Evolutionary conservation across 2,329 filamentous ascomycete species (phyloP).

Genomic region (Beauveria bassiana): DNA sequence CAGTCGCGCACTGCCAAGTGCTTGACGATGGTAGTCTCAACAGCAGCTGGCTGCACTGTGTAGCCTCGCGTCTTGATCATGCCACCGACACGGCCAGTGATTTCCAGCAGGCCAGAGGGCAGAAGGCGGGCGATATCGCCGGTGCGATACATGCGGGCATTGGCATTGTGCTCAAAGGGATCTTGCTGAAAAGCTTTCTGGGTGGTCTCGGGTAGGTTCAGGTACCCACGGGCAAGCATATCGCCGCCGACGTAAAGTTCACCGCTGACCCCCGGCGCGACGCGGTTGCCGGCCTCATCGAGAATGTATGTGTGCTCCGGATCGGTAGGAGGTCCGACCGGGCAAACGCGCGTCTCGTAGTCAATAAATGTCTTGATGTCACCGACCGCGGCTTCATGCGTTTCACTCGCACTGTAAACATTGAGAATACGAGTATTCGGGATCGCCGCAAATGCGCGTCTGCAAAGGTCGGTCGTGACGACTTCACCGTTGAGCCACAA

Average conservation of each 20-base stretch:
- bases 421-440: conserved; percentile 66
- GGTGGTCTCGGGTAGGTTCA: conserved; percentile 73
- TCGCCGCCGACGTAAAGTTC: conserved; percentile 72
- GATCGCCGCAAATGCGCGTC: conserved; percentile 58
- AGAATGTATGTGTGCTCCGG: conserved; percentile 64
- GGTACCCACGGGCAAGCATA: conserved; percentile 66
- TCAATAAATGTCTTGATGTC: conserved; percentile 63
- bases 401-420: conserved; percentile 77
- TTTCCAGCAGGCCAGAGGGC: conserved; percentile 61
- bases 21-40: conserved; percentile 64
- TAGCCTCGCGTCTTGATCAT: conserved; percentile 80
- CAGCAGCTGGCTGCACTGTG: conserved; percentile 68
- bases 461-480: conserved; percentile 68
- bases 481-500: conserved; percentile 80
- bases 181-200: conserved; percentile 63
- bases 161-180: conserved; percentile 50
- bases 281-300: conserved; percentile 57
- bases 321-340: conserved; percentile 64
- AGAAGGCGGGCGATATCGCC: conserved; percentile 64
- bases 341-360: conserved; percentile 57
- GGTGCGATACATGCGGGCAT: conserved; percentile 65
- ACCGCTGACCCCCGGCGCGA: conserved; percentile 55
- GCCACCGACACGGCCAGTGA: conserved; percentile 65
- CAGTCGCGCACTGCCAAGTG: conserved; percentile 64
- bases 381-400: conserved; percentile 71